A percentile compares a stretch with the other conserved stretches of the same genome.
phyloP scores from a whole-genome alignment of 192 early-diverging fungal species.

The Phycomyces blakesleeanus region DNA sequence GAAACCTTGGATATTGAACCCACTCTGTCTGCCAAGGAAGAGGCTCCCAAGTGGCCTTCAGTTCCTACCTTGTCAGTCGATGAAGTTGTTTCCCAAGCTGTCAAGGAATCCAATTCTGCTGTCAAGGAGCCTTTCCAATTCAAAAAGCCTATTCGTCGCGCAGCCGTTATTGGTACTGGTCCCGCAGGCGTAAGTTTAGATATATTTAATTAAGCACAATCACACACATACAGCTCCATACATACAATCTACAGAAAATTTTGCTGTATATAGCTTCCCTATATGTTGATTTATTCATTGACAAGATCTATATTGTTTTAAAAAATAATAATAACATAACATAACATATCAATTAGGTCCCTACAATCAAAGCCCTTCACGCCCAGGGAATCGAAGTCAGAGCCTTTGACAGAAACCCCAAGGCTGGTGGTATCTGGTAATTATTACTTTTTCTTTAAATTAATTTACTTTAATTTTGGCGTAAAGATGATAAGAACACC shows the following conservation, averaged over 20 bases:
- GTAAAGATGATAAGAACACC: no score
- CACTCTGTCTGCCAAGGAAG: no score
- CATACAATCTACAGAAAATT: no score
- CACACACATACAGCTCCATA: no score
- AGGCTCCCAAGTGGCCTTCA: no score
- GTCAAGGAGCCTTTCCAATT: constrained; percentile 7
- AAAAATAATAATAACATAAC: neutral
- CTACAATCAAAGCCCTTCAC: constrained; percentile 19
- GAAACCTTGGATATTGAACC: no score
- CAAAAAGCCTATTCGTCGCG: constrained; percentile 13
- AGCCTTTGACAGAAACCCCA: constrained; percentile 21
- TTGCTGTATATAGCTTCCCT: no score
- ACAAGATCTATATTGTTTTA: no score
- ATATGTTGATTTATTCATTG: no score
- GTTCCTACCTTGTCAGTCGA: neutral
- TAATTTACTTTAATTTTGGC: neutral
- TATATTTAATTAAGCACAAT: no score
- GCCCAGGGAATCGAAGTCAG: constrained; percentile 19
- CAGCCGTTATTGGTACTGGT: constrained; percentile 30
- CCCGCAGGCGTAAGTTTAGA: constrained; percentile 28
- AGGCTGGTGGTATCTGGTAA: constrained; percentile 25
- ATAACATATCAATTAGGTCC: constrained; percentile 6
- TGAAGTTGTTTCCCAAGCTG: neutral
- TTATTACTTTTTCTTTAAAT: no score
- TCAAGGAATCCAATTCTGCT: constrained; percentile 1